These are phyloP conservation scores for Kalanchoe fedtschenkoi DNA, from an alignment of 164 flowering plant species.

Conservation along the genomic window DNA sequence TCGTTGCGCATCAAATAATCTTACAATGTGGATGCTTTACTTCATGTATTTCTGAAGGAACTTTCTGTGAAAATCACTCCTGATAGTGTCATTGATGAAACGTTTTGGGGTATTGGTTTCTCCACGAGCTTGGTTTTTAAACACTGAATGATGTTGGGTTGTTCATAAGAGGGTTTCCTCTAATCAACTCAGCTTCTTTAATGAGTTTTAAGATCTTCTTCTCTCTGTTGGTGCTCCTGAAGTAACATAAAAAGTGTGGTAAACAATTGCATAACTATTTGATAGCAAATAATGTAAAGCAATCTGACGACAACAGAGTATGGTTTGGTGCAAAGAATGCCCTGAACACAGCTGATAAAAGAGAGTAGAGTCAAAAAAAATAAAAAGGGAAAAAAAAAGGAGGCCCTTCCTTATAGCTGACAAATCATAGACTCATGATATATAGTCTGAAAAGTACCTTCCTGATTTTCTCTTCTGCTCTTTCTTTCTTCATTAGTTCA, in stretches of 20 bases:
- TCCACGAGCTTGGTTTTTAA: constrained; percentile 94
- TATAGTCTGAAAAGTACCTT: constrained; percentile 33
- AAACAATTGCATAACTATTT: no score
- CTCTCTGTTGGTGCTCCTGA: constrained; percentile 59
- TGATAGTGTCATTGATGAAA: constrained; percentile 89
- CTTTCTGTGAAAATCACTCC: no score
- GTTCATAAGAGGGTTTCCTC: constrained; percentile 81
- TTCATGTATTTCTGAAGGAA: no score
- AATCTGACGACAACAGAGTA: no score
- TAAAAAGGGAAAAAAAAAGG: no score
- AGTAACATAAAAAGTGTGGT: constrained; percentile 10
- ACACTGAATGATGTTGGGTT: constrained; percentile 50
- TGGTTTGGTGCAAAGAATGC: no score
- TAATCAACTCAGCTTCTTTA: constrained; percentile 76
- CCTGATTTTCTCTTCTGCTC: constrained; percentile 72
- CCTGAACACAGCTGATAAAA: no score
- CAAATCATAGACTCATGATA: not conserved
- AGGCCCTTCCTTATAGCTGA: no score
- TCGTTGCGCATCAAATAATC: no score
- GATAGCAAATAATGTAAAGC: no score
- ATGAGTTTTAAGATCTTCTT: constrained; percentile 77
- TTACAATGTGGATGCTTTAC: no score
- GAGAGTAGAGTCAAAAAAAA: no score
- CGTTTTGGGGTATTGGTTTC: constrained; percentile 81
- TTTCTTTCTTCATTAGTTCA: constrained; percentile 81